These are phyloP conservation scores for Starmerella sp. DNA, from an alignment of 805 yeast genomes.

Conservation along the genomic window DNA sequence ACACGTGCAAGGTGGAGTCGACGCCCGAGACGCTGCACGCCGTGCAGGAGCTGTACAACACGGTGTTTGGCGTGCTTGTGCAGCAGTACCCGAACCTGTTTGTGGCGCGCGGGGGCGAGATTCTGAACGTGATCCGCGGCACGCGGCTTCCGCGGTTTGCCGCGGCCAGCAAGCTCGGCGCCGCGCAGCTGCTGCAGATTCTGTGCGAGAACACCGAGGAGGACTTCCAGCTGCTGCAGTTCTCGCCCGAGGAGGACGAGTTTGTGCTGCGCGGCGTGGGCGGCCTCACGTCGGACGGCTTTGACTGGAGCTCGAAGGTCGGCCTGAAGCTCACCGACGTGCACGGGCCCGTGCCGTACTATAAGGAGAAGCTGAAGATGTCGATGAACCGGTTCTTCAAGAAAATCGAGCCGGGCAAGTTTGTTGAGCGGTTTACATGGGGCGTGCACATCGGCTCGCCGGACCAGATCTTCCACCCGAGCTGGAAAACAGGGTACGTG, in stretches of 20 bases:
- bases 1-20: constrained; percentile 7
- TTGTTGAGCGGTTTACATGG: constrained; percentile 61
- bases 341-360: constrained; percentile 67
- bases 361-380: constrained; percentile 41
- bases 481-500: constrained; percentile 31
- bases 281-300: constrained; percentile 62
- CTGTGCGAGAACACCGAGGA: constrained; percentile 41
- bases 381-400: constrained; percentile 62
- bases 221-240: constrained; percentile 50
- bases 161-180: not conserved
- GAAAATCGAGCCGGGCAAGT: constrained; percentile 41
- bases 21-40: constrained; percentile 16
- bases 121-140: constrained; percentile 8
- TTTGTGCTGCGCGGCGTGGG: constrained; percentile 47
- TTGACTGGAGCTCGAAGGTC: constrained; percentile 47
- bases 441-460: constrained; percentile 39
- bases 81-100: constrained; percentile 47
- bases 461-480: constrained; percentile 37
- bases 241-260: constrained; percentile 25
- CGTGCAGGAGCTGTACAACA: constrained; percentile 42
- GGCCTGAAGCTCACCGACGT: constrained; percentile 46
- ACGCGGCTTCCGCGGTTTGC: constrained; percentile 8
- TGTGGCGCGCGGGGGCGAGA: constrained; percentile 13
- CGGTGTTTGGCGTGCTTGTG: constrained; percentile 33
- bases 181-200: constrained; percentile 10